Evolutionary conservation across 768 basidiomycete genomes (phyloP), one percentile per base, ranked within the genome.

Genomic region (Amanita muscaria): DNA sequence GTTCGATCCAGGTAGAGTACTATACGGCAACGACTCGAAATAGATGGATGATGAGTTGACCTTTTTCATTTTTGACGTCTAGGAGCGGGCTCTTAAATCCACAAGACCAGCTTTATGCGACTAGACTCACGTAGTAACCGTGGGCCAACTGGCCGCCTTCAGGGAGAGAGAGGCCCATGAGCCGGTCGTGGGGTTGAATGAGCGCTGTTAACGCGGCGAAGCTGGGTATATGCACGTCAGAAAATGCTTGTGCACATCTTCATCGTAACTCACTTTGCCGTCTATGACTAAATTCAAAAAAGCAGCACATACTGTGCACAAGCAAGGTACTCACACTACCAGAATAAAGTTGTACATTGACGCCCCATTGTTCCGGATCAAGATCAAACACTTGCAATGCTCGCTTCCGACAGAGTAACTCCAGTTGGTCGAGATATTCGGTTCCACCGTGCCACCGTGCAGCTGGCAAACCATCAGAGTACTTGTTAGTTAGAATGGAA

Each of bases 281-380:
- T 94, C 79, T 87, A 50, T 46, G 40, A 40, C 35, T 38, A 36
- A 18, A 46, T 18, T 45, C 61, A 40, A 61, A 51, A 47, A 46
- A 4, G 11, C 24, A 25, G 29, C 30, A 45, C 24, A n/a, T 34
- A 37, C 24, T 29, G 37, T 16, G 34, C 14, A 15, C 27, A 34
- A 24, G 15, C 9, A 32, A 15, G n/a, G 6, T 12, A 77, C 84
- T 62, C 59, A 89, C 84, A 50, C 79, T 83, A 47, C 89, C 88
- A 56, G 92, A 96, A 68, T 98, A 99, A 5, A 94, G 96, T 66
- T 99, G 96, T 46, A 99, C 96, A 60, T 98, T 98, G 66, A 99
- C 92, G 54, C 96, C 94, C 96, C 96, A 98, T 64, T 82, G 79
- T 38, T 68, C 73, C 32, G 88, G 78, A 68, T 97, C 92, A 52